These are phyloP conservation scores for Brachypodium distachyon DNA, from an alignment of 202 grass and related monocot genomes.

Conservation along the genomic window DNA sequence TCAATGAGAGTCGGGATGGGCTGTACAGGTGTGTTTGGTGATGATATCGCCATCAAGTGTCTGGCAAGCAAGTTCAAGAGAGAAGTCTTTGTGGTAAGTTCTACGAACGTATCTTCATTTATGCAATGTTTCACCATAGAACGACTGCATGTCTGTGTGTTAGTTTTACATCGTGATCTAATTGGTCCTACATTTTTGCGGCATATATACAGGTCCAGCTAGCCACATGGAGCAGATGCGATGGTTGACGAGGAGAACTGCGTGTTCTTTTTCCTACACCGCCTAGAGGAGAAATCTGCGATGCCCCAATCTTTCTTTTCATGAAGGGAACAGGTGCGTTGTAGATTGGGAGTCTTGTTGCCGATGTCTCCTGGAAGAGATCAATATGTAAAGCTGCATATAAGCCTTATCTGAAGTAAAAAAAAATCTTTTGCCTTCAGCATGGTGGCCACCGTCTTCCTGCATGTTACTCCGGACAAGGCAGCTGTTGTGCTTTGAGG, in stretches of 20 bases:
- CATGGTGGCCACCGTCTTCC: slow-evolving; percentile 79
- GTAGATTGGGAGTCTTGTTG: too few species aligned
- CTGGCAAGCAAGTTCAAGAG: slow-evolving; percentile 87
- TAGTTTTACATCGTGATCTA: neutral
- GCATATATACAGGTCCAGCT: slow-evolving; percentile 67
- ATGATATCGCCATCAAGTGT: slow-evolving; percentile 93
- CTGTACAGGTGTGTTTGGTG: slow-evolving; percentile 80
- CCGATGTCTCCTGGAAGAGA: neutral
- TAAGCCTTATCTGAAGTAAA: neutral
- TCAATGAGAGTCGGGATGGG: slow-evolving; percentile 82
- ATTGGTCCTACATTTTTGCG: slow-evolving; percentile 8
- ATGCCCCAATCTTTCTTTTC: slow-evolving; percentile 81
- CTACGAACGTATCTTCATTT: neutral
- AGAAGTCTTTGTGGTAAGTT: slow-evolving; percentile 86
- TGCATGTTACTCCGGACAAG: slow-evolving; percentile 73
- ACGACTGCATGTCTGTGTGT: neutral
- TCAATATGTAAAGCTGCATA: neutral
- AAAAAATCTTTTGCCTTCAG: slow-evolving; percentile 45
- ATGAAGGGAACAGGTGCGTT: slow-evolving; percentile 94
- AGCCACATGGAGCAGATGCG: slow-evolving; percentile 89
- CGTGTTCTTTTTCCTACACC: slow-evolving; percentile 91
- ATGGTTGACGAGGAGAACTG: slow-evolving; percentile 98
- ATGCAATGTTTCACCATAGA: neutral
- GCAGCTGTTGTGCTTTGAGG: slow-evolving; percentile 78
- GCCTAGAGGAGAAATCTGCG: slow-evolving; percentile 72